phyloP scores from a whole-genome alignment of 2,329 filamentous ascomycete species.

The Nemania abortiva region DNA sequence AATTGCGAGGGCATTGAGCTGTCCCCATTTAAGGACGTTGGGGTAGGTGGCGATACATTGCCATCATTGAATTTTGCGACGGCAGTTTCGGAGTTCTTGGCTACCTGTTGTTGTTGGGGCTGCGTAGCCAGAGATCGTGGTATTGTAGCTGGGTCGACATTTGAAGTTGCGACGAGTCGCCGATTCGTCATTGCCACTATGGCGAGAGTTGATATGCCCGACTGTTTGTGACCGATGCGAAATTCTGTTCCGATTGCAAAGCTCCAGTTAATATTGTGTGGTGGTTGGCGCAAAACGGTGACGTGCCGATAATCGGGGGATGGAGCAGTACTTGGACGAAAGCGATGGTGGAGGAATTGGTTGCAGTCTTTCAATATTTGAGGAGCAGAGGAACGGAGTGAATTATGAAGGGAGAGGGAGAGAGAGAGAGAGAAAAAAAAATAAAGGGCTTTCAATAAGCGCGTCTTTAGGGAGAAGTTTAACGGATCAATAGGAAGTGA shows the following conservation, averaged over 20 bases:
- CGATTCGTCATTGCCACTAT: conserved; percentile 53
- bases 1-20: conserved; percentile 34
- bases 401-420: background rate
- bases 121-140: conserved; percentile 46
- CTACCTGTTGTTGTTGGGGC: conserved; percentile 32
- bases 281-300: conserved; percentile 29
- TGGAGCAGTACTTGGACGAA: background rate
- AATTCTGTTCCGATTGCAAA: conserved; percentile 43
- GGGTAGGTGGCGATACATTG: conserved; percentile 44
- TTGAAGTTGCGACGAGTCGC: conserved; percentile 42
- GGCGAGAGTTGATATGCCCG: conserved; percentile 49
- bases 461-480: background rate
- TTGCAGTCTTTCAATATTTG: conserved; percentile 16
- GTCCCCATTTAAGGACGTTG: conserved; percentile 43
- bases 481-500: background rate
- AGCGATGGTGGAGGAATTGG: conserved; percentile 1
- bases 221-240: conserved; percentile 47
- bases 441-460: background rate
- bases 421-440: background rate
- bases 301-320: conserved; percentile 42
- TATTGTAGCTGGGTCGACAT: conserved; percentile 37
- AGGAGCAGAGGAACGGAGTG: background rate
- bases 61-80: conserved; percentile 35
- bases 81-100: conserved; percentile 29
- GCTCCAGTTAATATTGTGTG: conserved; percentile 36